These are phyloP conservation scores for Boletus insuetus DNA, from an alignment of 768 basidiomycete genomes.

Conservation along the genomic window DNA sequence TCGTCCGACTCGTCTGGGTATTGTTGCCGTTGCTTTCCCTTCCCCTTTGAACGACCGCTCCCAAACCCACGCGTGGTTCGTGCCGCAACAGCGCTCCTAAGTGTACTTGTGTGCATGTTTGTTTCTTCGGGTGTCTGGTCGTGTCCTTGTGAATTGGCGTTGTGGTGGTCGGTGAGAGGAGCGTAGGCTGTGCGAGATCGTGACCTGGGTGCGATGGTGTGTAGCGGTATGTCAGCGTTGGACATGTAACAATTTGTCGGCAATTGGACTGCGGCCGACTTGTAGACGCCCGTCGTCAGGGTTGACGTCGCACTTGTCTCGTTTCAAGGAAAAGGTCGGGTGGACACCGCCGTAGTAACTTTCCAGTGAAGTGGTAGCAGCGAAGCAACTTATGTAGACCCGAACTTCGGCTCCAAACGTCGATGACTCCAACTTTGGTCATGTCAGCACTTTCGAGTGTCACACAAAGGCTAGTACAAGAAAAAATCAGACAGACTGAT, in stretches of 20 bases:
- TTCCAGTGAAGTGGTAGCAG: background rate
- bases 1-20: constrained; percentile 68
- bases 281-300: constrained; percentile 1
- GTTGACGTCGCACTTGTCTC: too few species aligned
- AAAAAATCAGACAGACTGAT: too few species aligned
- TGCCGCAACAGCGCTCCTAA: constrained; percentile 35
- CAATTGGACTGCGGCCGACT: background rate
- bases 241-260: constrained; percentile 23
- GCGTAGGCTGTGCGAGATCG: constrained; percentile 47
- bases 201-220: constrained; percentile 48
- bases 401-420: too few species aligned
- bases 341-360: too few species aligned
- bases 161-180: constrained; percentile 36
- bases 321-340: too few species aligned
- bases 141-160: constrained; percentile 21
- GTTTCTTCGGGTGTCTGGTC: constrained; percentile 11
- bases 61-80: constrained; percentile 20
- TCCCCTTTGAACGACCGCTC: constrained; percentile 28
- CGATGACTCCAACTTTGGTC: too few species aligned
- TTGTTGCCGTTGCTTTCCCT: constrained; percentile 47
- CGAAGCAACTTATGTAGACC: background rate
- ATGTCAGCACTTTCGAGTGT: too few species aligned
- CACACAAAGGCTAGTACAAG: too few species aligned
- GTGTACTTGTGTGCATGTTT: constrained; percentile 31
- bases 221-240: constrained; percentile 67